These are phyloP conservation scores for Naganishia cerealis DNA, from an alignment of 1,284 basidiomycete species.

Conservation along the genomic window DNA sequence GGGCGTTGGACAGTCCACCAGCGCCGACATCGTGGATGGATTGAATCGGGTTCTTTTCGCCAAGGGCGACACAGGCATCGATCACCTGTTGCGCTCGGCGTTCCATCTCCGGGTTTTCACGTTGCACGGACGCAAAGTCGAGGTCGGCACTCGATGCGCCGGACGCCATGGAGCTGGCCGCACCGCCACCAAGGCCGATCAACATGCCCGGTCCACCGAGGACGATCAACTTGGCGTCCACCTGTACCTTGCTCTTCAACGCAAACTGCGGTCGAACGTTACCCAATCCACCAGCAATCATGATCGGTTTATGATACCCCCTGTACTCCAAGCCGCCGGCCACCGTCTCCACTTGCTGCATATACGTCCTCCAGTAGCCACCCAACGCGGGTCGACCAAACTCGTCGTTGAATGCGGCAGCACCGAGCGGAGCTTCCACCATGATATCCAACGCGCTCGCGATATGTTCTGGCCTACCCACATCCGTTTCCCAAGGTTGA, in stretches of 20 bases:
- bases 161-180: conserved; percentile 87
- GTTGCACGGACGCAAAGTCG: conserved; percentile 95
- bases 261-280: conserved; percentile 83
- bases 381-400: conserved; percentile 86
- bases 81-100: conserved; percentile 96
- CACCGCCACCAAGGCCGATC: conserved; percentile 94
- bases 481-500: conserved; percentile 86
- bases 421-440: conserved; percentile 91
- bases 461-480: conserved; percentile 87
- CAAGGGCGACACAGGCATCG: conserved; percentile 76
- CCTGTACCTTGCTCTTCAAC: conserved; percentile 69
- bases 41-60: conserved; percentile 75
- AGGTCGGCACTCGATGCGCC: conserved; percentile 84
- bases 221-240: conserved; percentile 84
- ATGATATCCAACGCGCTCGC: conserved; percentile 94
- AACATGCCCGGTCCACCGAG: conserved; percentile 96
- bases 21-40: conserved; percentile 98
- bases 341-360: conserved; percentile 63
- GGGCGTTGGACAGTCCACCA: conserved; percentile 91
- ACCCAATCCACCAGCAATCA: conserved; percentile 96
- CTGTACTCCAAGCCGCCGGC: conserved; percentile 64
- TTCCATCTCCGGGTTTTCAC: conserved; percentile 99
- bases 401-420: conserved; percentile 97
- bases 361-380: conserved; percentile 81
- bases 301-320: conserved; percentile 99